phyloP scores from a whole-genome alignment of 768 basidiomycete species.

The Porpolomopsis calyptriformis region DNA sequence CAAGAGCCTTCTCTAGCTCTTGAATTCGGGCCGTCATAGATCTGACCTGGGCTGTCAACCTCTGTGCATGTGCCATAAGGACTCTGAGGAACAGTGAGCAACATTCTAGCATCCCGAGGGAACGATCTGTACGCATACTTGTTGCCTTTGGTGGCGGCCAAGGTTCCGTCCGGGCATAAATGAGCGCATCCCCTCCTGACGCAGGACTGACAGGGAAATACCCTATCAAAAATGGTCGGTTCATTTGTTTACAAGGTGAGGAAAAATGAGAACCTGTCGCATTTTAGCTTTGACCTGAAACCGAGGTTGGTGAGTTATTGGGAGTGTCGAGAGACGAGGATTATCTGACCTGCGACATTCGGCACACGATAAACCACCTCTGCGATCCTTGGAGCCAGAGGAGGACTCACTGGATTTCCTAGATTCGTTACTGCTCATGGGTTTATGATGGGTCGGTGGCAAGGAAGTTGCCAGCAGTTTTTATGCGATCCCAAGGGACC shows the following conservation, averaged over 20 bases:
- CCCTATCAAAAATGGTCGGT: constrained; percentile 17
- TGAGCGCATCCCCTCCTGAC: constrained; percentile 40
- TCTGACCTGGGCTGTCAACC: constrained; percentile 37
- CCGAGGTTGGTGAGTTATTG: background rate
- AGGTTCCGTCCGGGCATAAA: constrained; percentile 43
- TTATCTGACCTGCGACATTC: constrained; percentile 37
- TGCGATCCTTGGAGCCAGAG: too few relatives aligned
- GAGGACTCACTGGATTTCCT: too few relatives aligned
- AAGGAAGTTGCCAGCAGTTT: too few relatives aligned
- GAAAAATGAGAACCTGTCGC: constrained; percentile 28
- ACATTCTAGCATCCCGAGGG: background rate
- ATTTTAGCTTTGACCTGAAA: constrained; percentile 42
- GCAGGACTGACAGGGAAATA: constrained; percentile 47
- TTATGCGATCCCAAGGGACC: too few relatives aligned
- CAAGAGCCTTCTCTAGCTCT: constrained; percentile 36
- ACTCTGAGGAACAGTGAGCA: constrained; percentile 24
- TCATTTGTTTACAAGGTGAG: background rate
- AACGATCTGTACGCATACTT: constrained; percentile 25
- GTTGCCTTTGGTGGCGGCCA: constrained; percentile 47
- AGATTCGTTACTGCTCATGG: too few relatives aligned
- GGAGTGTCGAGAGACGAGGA: background rate
- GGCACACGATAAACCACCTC: constrained; percentile 37
- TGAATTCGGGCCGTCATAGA: constrained; percentile 30
- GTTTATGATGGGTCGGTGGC: too few relatives aligned
- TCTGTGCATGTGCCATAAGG: constrained; percentile 40